A percentile compares a stretch with the other conserved stretches of the same genome.
phyloP scores from a whole-genome alignment of 78 protist species.

The Protostelium mycophagum region DNA sequence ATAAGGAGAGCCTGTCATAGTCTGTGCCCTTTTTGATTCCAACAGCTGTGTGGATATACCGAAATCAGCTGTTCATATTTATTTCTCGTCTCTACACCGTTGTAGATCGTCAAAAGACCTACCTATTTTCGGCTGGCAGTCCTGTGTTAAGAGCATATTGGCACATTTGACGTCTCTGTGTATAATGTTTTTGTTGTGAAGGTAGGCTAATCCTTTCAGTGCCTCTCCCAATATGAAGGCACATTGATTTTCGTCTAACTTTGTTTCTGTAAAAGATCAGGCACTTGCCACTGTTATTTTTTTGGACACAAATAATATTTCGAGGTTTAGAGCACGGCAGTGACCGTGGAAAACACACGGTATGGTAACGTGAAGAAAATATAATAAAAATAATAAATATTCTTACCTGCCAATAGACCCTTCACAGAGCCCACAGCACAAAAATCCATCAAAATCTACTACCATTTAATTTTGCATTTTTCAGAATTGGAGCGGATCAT shows the following conservation, averaged over 20 bases:
- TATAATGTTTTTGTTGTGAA: constrained; percentile 30
- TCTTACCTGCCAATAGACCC: constrained; percentile 24
- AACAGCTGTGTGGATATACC: constrained; percentile 49
- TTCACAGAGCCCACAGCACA: constrained; percentile 44
- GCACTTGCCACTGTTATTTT: no score
- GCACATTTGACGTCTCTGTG: constrained; percentile 70
- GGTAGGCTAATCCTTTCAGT: constrained; percentile 50
- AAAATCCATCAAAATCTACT: constrained; percentile 57
- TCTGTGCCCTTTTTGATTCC: constrained; percentile 6
- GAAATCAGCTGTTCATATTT: constrained; percentile 47
- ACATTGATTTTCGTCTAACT: constrained; percentile 34
- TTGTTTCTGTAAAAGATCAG: constrained; percentile 17
- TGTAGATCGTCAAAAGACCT: neutral
- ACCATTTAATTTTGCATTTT: neutral
- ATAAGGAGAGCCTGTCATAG: constrained; percentile 38
- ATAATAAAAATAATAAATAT: no score
- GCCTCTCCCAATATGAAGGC: constrained; percentile 20
- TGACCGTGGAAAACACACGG: no score
- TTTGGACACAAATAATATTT: no score
- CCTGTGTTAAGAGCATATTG: constrained; percentile 43
- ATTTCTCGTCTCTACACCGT: no score
- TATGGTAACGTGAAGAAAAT: no score
- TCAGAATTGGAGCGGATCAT: neutral
- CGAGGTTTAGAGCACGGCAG: no score
- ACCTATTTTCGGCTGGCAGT: constrained; percentile 38